Evolutionary conservation across 805 yeast species (phyloP).

Genomic region (Candida tammaniensis): DNA sequence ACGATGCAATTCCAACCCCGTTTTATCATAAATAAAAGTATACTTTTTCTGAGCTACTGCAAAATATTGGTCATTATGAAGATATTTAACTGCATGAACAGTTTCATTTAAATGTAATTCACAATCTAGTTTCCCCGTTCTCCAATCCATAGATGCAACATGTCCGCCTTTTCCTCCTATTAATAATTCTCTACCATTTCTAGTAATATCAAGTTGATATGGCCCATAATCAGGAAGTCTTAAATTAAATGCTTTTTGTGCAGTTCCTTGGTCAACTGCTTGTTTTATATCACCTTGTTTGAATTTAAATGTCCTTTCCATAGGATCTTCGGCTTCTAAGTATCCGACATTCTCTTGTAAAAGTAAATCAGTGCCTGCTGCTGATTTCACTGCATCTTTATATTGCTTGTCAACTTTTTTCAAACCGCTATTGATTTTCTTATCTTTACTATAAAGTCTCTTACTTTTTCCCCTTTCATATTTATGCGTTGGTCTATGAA

Average conservation of each 20-base stretch:
- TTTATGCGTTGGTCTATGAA: constrained; percentile 23
- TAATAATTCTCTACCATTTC: constrained; percentile 83
- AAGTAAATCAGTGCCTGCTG: constrained; percentile 82
- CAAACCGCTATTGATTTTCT: constrained; percentile 61
- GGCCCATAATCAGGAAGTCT: constrained; percentile 82
- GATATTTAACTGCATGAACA: constrained; percentile 81
- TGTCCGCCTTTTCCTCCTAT: constrained; percentile 93
- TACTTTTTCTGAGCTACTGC: constrained; percentile 97
- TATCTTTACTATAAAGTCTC: constrained; percentile 45
- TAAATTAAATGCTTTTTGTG: constrained; percentile 71
- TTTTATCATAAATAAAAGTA: constrained; percentile 85
- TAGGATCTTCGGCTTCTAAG: constrained; percentile 84
- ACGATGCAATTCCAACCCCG: constrained; percentile 89
- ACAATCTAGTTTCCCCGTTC: constrained; percentile 74
- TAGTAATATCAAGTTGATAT: constrained; percentile 72
- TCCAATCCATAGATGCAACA: constrained; percentile 95
- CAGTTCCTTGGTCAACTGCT: constrained; percentile 75
- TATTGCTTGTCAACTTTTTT: constrained; percentile 68
- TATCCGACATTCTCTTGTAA: constrained; percentile 83
- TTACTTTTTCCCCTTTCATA: constrained; percentile 30
- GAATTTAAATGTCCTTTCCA: constrained; percentile 89
- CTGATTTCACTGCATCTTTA: constrained; percentile 74
- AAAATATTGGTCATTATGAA: constrained; percentile 89
- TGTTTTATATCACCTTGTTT: constrained; percentile 74
- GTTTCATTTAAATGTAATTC: constrained; percentile 88